A percentile compares a stretch with the other conserved stretches of the same genome.
phyloP scores from a whole-genome alignment of 305 asterid species.

The Fraxinus dipetala region DNA sequence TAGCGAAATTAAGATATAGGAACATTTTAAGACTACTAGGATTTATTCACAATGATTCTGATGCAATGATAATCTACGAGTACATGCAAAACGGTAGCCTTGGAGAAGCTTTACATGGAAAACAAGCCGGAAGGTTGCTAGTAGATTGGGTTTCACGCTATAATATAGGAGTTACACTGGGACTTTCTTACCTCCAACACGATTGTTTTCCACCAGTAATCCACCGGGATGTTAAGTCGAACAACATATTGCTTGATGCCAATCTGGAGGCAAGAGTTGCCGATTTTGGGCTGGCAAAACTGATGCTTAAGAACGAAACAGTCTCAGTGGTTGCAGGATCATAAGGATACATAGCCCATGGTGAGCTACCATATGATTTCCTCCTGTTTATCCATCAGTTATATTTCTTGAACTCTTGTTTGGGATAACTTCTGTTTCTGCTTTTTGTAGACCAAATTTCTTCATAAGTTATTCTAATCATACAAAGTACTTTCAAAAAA shows the following conservation, averaged over 20 bases:
- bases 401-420: neutral
- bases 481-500: neutral
- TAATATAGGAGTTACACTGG: conserved; percentile 78
- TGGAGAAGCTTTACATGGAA: conserved; percentile 74
- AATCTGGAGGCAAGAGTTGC: conserved; percentile 81
- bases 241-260: conserved; percentile 68
- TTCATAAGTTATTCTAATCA: too few species aligned
- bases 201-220: conserved; percentile 78
- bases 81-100: conserved; percentile 81
- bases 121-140: conserved; percentile 45
- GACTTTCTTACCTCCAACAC: conserved; percentile 79
- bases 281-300: conserved; percentile 79
- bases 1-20: conserved; percentile 70
- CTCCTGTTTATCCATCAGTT: neutral
- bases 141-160: conserved; percentile 91
- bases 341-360: conserved; percentile 87
- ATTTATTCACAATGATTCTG: conserved; percentile 67
- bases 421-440: neutral
- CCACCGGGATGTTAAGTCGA: conserved; percentile 79
- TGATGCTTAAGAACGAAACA: conserved; percentile 68
- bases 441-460: neutral
- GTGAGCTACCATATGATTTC: conserved; percentile 37
- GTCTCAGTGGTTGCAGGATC: conserved; percentile 89
- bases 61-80: conserved; percentile 73
- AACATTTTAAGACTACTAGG: conserved; percentile 74